Conservation (phyloP, 2,329 filamentous ascomycete species). For the Bertia moriformis region DNA sequence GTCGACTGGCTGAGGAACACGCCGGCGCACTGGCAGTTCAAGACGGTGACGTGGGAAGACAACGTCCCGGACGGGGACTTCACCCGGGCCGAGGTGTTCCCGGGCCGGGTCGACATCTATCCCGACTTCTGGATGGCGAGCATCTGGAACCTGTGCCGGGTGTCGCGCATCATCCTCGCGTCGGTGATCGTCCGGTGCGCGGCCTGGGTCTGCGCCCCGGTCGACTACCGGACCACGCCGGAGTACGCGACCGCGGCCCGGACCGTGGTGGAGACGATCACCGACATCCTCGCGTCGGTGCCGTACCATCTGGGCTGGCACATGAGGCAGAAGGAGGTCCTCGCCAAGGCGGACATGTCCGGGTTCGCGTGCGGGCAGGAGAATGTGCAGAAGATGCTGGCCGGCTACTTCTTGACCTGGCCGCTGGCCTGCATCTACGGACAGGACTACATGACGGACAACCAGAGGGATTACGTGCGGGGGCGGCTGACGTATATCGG, state of each 20-base stretch:
- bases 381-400: conserved; percentile 33
- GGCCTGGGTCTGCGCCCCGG: conserved; percentile 43
- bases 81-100: conserved; percentile 36
- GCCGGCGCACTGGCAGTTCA: conserved; percentile 32
- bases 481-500: conserved; percentile 39
- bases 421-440: conserved; percentile 35
- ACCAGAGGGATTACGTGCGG: conserved; percentile 37
- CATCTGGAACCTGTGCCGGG: conserved; percentile 39
- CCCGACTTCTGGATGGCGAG: conserved; percentile 41
- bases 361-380: conserved; percentile 34
- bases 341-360: conserved; percentile 22
- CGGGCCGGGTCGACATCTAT: conserved; percentile 45
- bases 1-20: conserved; percentile 32
- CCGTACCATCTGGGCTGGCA: conserved; percentile 49
- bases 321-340: conserved; percentile 24
- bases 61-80: conserved; percentile 35
- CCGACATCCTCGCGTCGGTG: conserved; percentile 44
- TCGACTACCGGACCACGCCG: conserved; percentile 47
- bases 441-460: conserved; percentile 44
- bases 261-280: conserved; percentile 34
- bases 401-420: conserved; percentile 45
- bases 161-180: conserved; percentile 36
- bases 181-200: conserved; percentile 41
- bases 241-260: conserved; percentile 41
- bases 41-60: conserved; percentile 41